A percentile compares a stretch with the other conserved stretches of the same genome.
Conservation (phyloP, 2,329 filamentous ascomycete species). For the Neopestalotiopsis rosae region DNA sequence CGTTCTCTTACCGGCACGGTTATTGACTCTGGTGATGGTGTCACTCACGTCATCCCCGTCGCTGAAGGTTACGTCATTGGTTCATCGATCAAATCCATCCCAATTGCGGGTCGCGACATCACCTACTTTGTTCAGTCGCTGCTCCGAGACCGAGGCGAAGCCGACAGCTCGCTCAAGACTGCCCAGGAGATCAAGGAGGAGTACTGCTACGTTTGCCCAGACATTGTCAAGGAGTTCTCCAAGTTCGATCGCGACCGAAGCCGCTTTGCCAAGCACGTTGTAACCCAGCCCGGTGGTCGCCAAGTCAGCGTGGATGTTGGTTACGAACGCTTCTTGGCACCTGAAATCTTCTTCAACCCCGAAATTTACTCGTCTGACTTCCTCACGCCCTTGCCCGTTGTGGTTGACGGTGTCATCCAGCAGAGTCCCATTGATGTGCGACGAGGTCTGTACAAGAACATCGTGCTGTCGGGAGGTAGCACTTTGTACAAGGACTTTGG, state of each 20-base stretch:
- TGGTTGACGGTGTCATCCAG: conserved; percentile 97
- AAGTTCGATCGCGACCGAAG: conserved; percentile 93
- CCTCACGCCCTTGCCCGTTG: conserved; percentile 88
- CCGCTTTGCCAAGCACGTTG: conserved; percentile 88
- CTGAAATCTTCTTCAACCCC: conserved; percentile 99
- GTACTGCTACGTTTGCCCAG: conserved; percentile 97
- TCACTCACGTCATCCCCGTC: conserved; percentile 98
- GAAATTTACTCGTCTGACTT: conserved; percentile 99
- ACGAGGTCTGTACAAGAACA: conserved; percentile 98
- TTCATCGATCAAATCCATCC: conserved; percentile 98
- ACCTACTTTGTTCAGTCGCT: conserved; percentile 98
- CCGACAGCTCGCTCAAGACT: conserved; percentile 95
- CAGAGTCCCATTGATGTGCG: conserved; percentile 97
- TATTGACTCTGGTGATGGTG: conserved; percentile 97
- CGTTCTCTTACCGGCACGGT: conserved; percentile 96
- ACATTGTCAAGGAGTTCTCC: conserved; percentile 98
- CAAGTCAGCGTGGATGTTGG: conserved; percentile 89
- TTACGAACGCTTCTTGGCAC: conserved; percentile 96
- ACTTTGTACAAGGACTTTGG: conserved; percentile 99
- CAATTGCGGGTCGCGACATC: conserved; percentile 96
- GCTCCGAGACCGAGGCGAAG: conserved; percentile 92
- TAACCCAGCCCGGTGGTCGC: conserved; percentile 84
- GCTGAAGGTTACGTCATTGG: conserved; percentile 99
- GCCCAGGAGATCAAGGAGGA: conserved; percentile 99
- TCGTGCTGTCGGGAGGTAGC: conserved; percentile 94